phyloP scores from a whole-genome alignment of 2,329 filamentous ascomycete species.

The Trichoderma endophyticum region DNA sequence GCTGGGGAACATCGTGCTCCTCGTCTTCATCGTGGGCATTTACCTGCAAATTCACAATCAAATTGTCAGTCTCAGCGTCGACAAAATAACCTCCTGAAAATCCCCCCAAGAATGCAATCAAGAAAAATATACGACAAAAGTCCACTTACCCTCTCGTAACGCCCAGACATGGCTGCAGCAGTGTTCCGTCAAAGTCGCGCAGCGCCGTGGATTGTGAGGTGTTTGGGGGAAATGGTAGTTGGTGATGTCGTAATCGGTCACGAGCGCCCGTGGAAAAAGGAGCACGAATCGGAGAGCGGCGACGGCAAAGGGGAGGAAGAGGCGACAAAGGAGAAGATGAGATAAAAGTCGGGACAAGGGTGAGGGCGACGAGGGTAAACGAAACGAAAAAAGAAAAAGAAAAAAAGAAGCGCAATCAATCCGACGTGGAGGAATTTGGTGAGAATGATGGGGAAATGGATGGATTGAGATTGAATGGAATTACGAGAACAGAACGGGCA shows the following conservation, averaged over 20 bases:
- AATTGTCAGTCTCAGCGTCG: constrained; percentile 4
- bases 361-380: neutral
- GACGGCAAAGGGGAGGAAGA: neutral
- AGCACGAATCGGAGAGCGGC: neutral
- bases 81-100: neutral
- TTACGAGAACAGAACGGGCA: neutral
- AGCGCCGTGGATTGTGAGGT: neutral
- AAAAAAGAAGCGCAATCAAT: neutral
- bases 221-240: neutral
- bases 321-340: neutral
- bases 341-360: neutral
- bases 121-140: neutral
- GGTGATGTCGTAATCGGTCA: constrained; percentile 16
- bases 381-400: neutral
- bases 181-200: constrained; percentile 1
- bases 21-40: constrained; percentile 58
- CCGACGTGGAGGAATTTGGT: neutral
- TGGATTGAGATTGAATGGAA: neutral
- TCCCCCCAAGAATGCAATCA: neutral
- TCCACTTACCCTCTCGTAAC: constrained; percentile 56
- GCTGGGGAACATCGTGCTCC: constrained; percentile 13
- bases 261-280: constrained; percentile 8
- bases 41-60: constrained; percentile 41
- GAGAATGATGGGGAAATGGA: neutral
- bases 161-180: constrained; percentile 46